A percentile compares a stretch with the other conserved stretches of the same genome.
phyloP scores from a whole-genome alignment of 2,329 filamentous ascomycete species.

The Colletotrichum viniferum region DNA sequence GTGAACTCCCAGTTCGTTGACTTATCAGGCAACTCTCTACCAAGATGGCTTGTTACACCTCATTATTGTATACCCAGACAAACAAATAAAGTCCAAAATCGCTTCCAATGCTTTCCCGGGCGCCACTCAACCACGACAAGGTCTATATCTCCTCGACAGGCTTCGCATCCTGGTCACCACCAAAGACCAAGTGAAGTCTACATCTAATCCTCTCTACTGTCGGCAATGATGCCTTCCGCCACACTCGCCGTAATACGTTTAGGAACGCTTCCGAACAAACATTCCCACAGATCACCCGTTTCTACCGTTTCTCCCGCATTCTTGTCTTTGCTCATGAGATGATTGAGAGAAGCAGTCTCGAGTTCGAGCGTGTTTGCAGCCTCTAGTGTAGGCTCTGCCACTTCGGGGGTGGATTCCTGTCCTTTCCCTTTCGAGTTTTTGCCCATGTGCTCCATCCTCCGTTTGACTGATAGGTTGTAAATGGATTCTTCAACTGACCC shows the following conservation, averaged over 20 bases:
- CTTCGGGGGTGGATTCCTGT: conserved; percentile 45
- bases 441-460: conserved; percentile 79
- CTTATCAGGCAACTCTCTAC: not conserved
- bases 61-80: not conserved
- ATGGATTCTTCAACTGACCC: conserved; percentile 93
- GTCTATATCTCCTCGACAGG: not conserved
- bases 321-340: conserved; percentile 72
- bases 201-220: not conserved
- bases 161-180: not conserved
- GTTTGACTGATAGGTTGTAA: conserved; percentile 81
- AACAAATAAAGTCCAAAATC: not conserved
- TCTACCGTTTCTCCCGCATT: conserved; percentile 80
- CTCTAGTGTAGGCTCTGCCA: conserved; percentile 71
- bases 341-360: conserved; percentile 72
- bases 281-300: conserved; percentile 84
- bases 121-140: not conserved
- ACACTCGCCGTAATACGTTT: conserved; percentile 26
- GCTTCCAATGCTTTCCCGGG: not conserved
- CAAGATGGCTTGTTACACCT: not conserved
- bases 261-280: conserved; percentile 73
- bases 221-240: not conserved
- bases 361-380: conserved; percentile 85
- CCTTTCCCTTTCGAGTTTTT: conserved; percentile 44
- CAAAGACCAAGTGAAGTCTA: not conserved
- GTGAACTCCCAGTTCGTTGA: not conserved